These are phyloP conservation scores for Mycena epipterygia DNA, from an alignment of 768 basidiomycete genomes.

Conservation along the genomic window DNA sequence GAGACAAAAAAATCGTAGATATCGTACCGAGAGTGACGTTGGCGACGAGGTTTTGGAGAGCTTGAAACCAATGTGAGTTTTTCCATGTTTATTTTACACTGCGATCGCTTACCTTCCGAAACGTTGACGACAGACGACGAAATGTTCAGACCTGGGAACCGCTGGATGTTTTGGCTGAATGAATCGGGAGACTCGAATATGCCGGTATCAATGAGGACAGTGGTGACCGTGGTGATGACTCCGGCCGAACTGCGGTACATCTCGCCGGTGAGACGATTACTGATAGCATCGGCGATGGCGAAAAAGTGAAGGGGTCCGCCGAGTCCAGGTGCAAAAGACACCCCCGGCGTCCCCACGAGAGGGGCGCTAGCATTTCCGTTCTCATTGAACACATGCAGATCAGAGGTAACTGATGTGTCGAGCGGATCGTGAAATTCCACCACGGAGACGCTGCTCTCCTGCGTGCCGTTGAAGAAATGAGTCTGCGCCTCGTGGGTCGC, in stretches of 20 bases:
- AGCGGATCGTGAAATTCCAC: slow-evolving; percentile 8
- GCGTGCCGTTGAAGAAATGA: slow-evolving; percentile 17
- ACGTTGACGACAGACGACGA: neutral
- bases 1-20: neutral
- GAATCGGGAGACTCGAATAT: neutral
- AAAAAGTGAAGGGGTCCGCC: neutral
- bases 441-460: neutral
- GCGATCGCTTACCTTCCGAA: neutral
- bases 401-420: neutral
- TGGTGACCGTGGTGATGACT: too few relatives aligned
- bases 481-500: slow-evolving; percentile 5
- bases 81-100: neutral
- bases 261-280: neutral
- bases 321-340: neutral
- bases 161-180: neutral
- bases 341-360: neutral
- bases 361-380: neutral
- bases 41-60: neutral
- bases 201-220: neutral
- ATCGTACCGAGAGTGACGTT: neutral
- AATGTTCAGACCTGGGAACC: neutral
- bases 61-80: neutral
- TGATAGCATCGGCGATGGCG: neutral
- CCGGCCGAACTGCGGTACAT: neutral
- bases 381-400: neutral